Evolutionary conservation across 1,284 basidiomycete genomes (phyloP).

Genomic region (Neonothopanus nambi): DNA sequence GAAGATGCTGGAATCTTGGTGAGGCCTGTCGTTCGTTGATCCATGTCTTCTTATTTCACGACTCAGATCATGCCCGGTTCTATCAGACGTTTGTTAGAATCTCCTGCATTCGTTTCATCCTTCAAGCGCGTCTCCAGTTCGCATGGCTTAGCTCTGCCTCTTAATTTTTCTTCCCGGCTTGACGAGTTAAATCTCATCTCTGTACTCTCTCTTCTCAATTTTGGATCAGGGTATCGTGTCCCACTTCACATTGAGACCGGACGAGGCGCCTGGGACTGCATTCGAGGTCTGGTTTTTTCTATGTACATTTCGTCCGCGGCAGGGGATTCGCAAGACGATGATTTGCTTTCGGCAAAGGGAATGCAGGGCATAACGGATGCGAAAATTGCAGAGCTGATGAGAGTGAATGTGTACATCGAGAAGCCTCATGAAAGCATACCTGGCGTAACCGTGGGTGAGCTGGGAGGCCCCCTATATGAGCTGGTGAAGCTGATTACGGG

Average conservation of each 20-base stretch:
- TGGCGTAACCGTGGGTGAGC: slow-evolving; percentile 73
- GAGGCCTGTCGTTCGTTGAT: slow-evolving; percentile 19
- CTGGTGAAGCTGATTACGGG: slow-evolving; percentile 66
- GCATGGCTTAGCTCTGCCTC: slow-evolving; percentile 74
- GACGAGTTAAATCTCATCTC: slow-evolving; percentile 77
- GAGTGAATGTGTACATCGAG: slow-evolving; percentile 70
- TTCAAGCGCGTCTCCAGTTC: slow-evolving; percentile 60
- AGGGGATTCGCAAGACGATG: slow-evolving; percentile 39
- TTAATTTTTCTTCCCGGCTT: slow-evolving; percentile 69
- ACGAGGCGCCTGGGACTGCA: slow-evolving; percentile 79
- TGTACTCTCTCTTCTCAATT: slow-evolving; percentile 75
- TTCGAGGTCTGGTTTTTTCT: slow-evolving; percentile 70
- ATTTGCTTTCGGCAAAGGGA: slow-evolving; percentile 68
- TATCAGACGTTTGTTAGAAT: slow-evolving; percentile 62
- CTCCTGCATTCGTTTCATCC: slow-evolving; percentile 61
- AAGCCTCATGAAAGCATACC: slow-evolving; percentile 67
- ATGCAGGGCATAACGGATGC: slow-evolving; percentile 53
- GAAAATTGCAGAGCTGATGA: slow-evolving; percentile 73
- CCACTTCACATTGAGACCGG: slow-evolving; percentile 69
- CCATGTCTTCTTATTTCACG: background rate
- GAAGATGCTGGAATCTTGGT: slow-evolving; percentile 44
- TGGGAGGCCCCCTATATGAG: slow-evolving; percentile 74
- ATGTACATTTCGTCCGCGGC: slow-evolving; percentile 66
- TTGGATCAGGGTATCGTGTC: slow-evolving; percentile 76
- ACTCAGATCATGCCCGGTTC: slow-evolving; percentile 53